A percentile compares a stretch with the other conserved stretches of the same genome.
Conservation (phyloP, 2,329 filamentous ascomycete genomes). For the Remersonia thermophila region DNA sequence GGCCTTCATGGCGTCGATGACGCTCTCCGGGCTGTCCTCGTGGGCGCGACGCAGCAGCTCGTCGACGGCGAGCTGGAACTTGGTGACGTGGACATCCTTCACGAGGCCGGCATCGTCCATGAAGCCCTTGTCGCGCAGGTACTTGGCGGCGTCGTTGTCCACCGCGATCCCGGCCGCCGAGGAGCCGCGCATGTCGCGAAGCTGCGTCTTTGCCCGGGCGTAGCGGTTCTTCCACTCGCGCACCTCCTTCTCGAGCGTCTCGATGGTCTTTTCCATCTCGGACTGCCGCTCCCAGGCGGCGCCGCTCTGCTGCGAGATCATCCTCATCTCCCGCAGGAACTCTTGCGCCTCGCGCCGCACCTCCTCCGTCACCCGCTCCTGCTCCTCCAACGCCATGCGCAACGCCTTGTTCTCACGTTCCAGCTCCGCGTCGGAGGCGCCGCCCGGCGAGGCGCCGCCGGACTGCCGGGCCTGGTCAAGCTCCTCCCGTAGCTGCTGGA, state of each 20-base stretch:
- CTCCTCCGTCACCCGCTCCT: constrained; percentile 74
- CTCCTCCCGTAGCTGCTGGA: constrained; percentile 50
- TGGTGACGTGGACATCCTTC: constrained; percentile 85
- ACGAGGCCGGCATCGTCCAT: constrained; percentile 63
- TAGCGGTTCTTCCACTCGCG: constrained; percentile 87
- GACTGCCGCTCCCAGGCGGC: constrained; percentile 72
- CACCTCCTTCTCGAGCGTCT: constrained; percentile 68
- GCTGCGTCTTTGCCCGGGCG: constrained; percentile 74
- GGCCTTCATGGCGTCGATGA: constrained; percentile 76
- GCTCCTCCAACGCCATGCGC: constrained; percentile 52
- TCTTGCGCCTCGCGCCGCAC: constrained; percentile 72
- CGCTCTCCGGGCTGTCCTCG: constrained; percentile 56
- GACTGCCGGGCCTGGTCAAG: constrained; percentile 35
- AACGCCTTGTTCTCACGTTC: constrained; percentile 58
- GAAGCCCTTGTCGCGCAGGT: constrained; percentile 54
- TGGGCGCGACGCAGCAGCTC: constrained; percentile 73
- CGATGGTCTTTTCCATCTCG: constrained; percentile 60
- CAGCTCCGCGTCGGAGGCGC: constrained; percentile 38
- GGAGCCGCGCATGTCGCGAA: constrained; percentile 67
- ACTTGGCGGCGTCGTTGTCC: constrained; percentile 57
- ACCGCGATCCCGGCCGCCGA: constrained; percentile 56
- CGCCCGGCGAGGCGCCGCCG: constrained; percentile 12
- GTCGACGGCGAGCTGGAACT: constrained; percentile 89
- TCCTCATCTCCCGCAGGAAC: constrained; percentile 81
- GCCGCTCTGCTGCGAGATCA: constrained; percentile 68